These are phyloP conservation scores for Saturnispora zaruensis DNA, from an alignment of 805 yeast species.

Conservation along the genomic window DNA sequence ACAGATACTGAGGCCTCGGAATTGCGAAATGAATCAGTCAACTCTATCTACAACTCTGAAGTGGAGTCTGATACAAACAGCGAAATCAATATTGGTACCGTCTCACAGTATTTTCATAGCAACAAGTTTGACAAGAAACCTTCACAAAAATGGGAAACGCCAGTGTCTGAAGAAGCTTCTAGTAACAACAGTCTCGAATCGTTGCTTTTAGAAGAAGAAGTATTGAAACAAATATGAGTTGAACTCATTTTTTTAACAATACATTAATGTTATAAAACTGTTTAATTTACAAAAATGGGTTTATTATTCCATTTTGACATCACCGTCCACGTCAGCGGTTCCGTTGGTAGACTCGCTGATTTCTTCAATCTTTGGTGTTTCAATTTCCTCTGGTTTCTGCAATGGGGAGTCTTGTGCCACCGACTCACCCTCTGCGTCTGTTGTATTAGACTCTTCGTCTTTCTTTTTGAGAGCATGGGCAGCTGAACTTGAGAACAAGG, in stretches of 20 bases:
- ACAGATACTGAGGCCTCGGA: neutral
- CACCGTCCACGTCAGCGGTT: neutral
- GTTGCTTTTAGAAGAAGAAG: slow-evolving; percentile 24
- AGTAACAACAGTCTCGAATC: slow-evolving; percentile 21
- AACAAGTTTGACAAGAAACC: neutral
- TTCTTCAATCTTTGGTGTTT: slow-evolving; percentile 26
- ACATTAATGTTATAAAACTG: neutral
- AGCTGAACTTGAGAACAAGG: slow-evolving; percentile 26
- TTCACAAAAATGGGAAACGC: neutral
- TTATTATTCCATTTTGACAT: slow-evolving; percentile 1
- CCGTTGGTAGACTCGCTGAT: neutral
- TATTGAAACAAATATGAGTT: slow-evolving; percentile 13
- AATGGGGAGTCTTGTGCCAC: neutral
- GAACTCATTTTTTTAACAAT: neutral
- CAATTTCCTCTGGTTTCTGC: neutral
- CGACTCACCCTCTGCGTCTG: neutral
- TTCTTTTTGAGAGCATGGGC: slow-evolving; percentile 18
- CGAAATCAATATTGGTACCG: slow-evolving; percentile 18
- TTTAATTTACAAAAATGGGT: neutral
- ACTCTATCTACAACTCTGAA: neutral
- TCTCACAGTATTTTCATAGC: slow-evolving; percentile 22
- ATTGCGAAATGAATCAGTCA: neutral
- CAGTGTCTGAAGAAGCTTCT: neutral
- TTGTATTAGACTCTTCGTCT: neutral
- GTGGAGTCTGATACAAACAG: slow-evolving; percentile 7